Evolutionary conservation across 1,284 basidiomycete species (phyloP), one percentile per base, ranked within the genome.

Genomic region (Paramarasmius palmivorus): DNA sequence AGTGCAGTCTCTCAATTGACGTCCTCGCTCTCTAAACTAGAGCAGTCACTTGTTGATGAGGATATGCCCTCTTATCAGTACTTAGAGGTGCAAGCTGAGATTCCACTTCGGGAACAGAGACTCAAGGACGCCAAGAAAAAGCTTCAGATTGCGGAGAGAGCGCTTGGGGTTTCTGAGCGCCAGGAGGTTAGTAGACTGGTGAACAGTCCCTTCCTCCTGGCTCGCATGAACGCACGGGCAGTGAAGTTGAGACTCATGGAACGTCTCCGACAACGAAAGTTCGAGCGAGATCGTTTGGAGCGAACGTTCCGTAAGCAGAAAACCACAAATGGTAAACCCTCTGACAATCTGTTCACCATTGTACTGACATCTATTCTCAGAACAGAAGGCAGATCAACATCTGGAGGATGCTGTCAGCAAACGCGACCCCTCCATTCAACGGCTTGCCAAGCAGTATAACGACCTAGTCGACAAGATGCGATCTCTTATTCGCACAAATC

Each of bases 391-490:
- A 17, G 17, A 50, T 17, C 19, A 19, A 17, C 53, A 54, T 2
- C 40, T 40, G 12, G 47, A 40, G 14, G 32, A 44, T n/a, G 12
- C 37, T 9, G 40, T 54, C 4, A 54, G 26, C n/a, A 26, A 41
- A 1, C 38, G 40, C 17, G 53, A 54, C 26, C 53, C 47, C 5
- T 38, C 47, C n/a, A 54, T 54, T 20, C 38, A 54, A 25, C 17
- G 19, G 14, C 40, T 54, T 0, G 47, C 41, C 4, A 37, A 22
- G 14, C 40, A 45, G 15, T 54, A 50, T 36, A 54, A 54, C 22
- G 6, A 29, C 4, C 19, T 49, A 4, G 12, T 12, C 2, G 20
- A n/a, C 3, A 8, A 45, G n/a, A 44, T 54, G 47, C 4, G 7
- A 23, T 20, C 44, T 8, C 23, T 59, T 2, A 55, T 62, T 34